These are phyloP conservation scores for Ophiosphaerella narmari DNA, from an alignment of 2,329 filamentous ascomycete species.

Conservation along the genomic window DNA sequence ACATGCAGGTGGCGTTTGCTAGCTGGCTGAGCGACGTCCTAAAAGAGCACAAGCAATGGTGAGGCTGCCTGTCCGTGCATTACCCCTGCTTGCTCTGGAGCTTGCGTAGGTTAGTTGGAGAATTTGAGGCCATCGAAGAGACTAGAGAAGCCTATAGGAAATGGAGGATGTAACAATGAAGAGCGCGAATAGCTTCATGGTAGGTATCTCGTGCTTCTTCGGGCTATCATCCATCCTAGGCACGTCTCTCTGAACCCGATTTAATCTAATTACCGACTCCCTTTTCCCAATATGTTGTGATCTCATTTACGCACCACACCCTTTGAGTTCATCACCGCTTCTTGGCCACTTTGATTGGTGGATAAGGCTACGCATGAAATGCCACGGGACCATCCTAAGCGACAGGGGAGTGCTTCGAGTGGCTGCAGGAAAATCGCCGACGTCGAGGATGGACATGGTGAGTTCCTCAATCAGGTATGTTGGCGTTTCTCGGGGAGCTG, in stretches of 20 bases:
- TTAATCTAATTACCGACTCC: background rate
- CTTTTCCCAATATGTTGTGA: background rate
- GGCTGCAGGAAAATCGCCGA: background rate
- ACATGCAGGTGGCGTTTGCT: conserved; percentile 4
- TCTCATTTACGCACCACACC: background rate
- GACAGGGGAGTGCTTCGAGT: background rate
- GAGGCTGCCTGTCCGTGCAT: conserved; percentile 1
- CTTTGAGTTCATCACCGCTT: background rate
- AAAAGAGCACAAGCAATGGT: background rate
- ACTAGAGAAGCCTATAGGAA: too few relatives aligned
- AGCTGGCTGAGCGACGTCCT: conserved; percentile 1
- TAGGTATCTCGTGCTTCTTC: too few relatives aligned
- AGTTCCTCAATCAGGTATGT: background rate
- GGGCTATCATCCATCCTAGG: too few relatives aligned
- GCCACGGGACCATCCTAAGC: background rate
- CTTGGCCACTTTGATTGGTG: background rate
- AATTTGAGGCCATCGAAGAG: too few relatives aligned
- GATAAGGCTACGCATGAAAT: background rate
- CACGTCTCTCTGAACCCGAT: background rate
- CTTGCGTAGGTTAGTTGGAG: background rate
- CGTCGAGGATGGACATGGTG: background rate
- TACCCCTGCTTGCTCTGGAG: background rate
- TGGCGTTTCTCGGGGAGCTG: background rate
- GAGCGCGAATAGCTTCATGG: too few relatives aligned
- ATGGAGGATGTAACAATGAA: too few relatives aligned